phyloP scores from a whole-genome alignment of 2,329 filamentous ascomycete genomes.

The Calonectria pteridis region DNA sequence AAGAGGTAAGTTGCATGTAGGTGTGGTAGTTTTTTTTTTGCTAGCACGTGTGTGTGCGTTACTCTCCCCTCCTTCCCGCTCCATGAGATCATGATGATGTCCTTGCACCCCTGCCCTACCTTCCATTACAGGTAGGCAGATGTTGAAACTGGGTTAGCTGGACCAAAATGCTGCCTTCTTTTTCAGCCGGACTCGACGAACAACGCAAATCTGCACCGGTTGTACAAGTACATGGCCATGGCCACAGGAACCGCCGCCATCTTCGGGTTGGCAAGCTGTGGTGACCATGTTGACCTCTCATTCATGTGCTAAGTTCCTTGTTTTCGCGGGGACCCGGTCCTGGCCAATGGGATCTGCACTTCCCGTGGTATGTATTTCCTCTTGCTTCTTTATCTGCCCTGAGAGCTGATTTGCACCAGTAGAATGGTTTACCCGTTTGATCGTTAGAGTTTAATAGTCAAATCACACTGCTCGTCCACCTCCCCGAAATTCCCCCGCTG shows the following conservation, averaged over 20 bases:
- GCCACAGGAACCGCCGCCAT: neutral
- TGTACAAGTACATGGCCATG: neutral
- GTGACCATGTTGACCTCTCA: neutral
- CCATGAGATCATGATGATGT: neutral
- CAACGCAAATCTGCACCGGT: neutral
- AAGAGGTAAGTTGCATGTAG: slow-evolving; percentile 1
- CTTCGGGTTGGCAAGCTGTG: neutral
- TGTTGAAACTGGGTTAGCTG: neutral
- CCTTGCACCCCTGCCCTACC: neutral
- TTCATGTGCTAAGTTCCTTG: neutral
- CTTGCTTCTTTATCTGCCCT: neutral
- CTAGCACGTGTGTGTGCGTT: neutral
- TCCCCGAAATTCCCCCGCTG: neutral
- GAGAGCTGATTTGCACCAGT: neutral
- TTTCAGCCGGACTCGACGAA: neutral
- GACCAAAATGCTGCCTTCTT: neutral
- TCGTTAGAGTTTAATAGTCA: slow-evolving; percentile 11
- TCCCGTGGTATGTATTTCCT: neutral
- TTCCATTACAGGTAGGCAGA: neutral
- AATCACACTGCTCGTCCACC: neutral
- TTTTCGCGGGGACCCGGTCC: neutral
- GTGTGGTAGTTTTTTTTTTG: neutral
- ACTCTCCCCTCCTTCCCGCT: neutral
- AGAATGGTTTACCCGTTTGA: neutral
- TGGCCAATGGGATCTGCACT: neutral